phyloP scores from a whole-genome alignment of 2,329 filamentous ascomycete species.

The Tolypocladium pustulatum region DNA sequence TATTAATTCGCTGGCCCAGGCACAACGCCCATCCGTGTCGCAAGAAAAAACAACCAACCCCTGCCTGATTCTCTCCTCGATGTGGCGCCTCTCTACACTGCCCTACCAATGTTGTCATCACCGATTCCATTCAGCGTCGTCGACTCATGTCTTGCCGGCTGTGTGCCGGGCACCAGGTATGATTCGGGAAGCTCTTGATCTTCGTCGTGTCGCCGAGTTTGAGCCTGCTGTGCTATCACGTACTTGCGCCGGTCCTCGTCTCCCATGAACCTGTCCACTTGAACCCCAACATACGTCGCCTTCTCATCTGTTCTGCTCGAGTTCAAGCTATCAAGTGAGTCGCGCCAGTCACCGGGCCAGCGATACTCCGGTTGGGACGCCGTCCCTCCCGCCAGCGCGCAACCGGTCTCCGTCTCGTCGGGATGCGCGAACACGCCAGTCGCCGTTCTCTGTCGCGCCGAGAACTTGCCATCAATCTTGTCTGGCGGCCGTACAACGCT shows the following conservation, averaged over 20 bases:
- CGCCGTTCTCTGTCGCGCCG: slow-evolving; percentile 55
- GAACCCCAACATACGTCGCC: slow-evolving; percentile 14
- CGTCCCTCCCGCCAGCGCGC: slow-evolving; percentile 6
- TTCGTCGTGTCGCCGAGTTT: slow-evolving; percentile 18
- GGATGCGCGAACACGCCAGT: slow-evolving; percentile 60
- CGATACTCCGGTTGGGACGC: not conserved
- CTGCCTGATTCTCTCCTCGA: not conserved
- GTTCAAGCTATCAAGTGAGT: slow-evolving; percentile 57
- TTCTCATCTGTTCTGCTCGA: slow-evolving; percentile 46
- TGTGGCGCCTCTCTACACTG: not conserved
- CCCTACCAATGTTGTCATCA: not conserved
- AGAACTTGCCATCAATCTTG: slow-evolving; percentile 68
- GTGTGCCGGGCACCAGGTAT: not conserved
- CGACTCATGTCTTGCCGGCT: not conserved
- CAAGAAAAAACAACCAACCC: not conserved
- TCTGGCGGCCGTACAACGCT: slow-evolving; percentile 63
- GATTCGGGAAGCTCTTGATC: not conserved
- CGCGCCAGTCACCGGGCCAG: slow-evolving; percentile 20
- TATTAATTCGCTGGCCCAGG: too few species aligned
- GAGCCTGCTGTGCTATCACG: slow-evolving; percentile 53
- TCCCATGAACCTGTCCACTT: slow-evolving; percentile 66
- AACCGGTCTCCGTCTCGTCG: slow-evolving; percentile 41
- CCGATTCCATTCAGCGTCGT: not conserved
- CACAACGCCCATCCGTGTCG: not conserved
- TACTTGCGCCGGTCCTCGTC: slow-evolving; percentile 69